Conservation (phyloP, 805 yeast genomes). For the Yamadazyma insecticola region DNA sequence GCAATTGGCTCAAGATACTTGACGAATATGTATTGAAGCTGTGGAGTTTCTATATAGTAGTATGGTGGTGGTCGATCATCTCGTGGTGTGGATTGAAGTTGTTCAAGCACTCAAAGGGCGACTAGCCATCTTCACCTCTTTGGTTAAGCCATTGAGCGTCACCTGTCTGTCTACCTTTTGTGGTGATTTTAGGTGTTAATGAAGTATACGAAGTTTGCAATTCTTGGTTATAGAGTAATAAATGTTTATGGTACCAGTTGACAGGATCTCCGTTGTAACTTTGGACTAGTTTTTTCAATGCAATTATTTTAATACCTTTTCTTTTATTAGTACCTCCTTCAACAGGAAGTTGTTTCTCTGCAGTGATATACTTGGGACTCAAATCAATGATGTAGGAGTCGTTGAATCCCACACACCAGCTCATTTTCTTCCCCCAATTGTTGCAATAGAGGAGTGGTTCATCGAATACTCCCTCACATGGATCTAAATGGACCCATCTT, state of each 20-base stretch:
- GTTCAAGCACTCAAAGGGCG: conserved; percentile 72
- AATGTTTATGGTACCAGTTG: too few species aligned
- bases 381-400: conserved; percentile 64
- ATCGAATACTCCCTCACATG: conserved; percentile 84
- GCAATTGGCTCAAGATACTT: too few species aligned
- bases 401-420: conserved; percentile 72
- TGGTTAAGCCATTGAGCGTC: conserved; percentile 66
- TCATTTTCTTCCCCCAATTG: conserved; percentile 95
- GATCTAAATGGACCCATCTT: conserved; percentile 85
- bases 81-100: conserved; percentile 81
- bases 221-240: too few species aligned
- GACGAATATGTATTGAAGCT: conserved; percentile 29
- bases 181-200: conserved; percentile 12
- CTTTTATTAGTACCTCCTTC: too few species aligned
- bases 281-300: too few species aligned
- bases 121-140: conserved; percentile 59
- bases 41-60: conserved; percentile 38
- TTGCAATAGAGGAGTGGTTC: conserved; percentile 70
- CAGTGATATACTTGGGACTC: conserved; percentile 61
- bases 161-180: conserved; percentile 70
- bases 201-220: too few species aligned
- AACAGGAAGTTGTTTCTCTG: too few species aligned
- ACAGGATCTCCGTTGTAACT: too few species aligned
- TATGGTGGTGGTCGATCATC: conserved; percentile 62
- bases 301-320: too few species aligned